A percentile compares a stretch with the other conserved stretches of the same genome.
These are phyloP conservation scores for Colletotrichum kahawae DNA, from an alignment of 2,329 filamentous ascomycete species.

Conservation along the genomic window DNA sequence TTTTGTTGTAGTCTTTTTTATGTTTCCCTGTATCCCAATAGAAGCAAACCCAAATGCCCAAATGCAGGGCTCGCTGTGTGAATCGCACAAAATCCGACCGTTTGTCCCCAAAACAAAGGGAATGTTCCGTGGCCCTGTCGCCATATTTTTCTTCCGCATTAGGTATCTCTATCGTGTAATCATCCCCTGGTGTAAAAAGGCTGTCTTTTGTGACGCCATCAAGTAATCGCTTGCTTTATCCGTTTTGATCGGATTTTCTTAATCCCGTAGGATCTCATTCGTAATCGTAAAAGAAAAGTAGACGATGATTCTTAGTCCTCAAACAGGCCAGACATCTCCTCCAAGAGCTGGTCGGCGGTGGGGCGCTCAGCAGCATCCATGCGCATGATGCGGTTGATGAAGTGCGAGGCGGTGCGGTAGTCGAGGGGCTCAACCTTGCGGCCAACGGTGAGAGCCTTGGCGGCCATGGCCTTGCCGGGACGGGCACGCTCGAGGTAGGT, in stretches of 20 bases:
- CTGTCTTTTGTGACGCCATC: background rate
- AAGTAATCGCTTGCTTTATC: background rate
- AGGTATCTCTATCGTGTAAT: background rate
- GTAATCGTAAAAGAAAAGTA: background rate
- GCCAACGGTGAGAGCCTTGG: slow-evolving; percentile 7
- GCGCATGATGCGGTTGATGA: slow-evolving; percentile 21
- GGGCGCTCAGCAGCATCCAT: slow-evolving; percentile 20
- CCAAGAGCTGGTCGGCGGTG: slow-evolving; percentile 13
- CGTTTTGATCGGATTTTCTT: background rate
- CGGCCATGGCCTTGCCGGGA: slow-evolving; percentile 17
- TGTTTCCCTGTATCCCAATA: background rate
- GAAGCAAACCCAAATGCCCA: background rate
- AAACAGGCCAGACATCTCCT: slow-evolving; percentile 18
- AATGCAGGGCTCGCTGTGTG: background rate
- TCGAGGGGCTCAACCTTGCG: slow-evolving; percentile 19
- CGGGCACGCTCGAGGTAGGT: slow-evolving; percentile 17
- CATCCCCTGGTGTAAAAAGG: background rate
- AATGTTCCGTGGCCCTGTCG: background rate
- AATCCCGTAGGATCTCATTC: background rate
- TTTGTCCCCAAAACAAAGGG: background rate
- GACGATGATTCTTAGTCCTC: background rate
- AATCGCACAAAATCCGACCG: background rate
- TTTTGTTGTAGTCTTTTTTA: background rate
- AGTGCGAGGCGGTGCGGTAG: slow-evolving; percentile 14
- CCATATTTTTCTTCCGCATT: slow-evolving; percentile 8